Conservation (phyloP, 495 filamentous ascomycete species). For the Talaromyces wortmannii region DNA sequence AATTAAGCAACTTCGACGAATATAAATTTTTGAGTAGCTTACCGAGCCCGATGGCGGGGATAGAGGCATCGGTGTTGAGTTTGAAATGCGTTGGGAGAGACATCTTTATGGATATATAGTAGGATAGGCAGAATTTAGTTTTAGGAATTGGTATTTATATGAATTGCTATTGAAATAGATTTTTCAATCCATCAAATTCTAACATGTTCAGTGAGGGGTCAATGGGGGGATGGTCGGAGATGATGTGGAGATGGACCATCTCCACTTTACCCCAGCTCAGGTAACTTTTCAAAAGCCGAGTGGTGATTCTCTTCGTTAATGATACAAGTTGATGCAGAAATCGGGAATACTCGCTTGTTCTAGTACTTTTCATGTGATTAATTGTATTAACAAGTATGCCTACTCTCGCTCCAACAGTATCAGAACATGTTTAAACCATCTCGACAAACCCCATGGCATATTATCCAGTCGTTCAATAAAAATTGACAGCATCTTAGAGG, state of each 20-base stretch:
- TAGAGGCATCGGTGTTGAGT: conserved; percentile 35
- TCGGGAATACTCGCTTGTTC: not conserved
- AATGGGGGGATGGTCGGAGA: not conserved
- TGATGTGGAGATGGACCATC: not conserved
- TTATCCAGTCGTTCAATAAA: conserved; percentile 5
- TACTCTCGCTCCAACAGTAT: not conserved
- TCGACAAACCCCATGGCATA: conserved; percentile 3
- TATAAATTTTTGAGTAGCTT: conserved; percentile 19
- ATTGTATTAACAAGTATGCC: not conserved
- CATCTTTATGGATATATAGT: conserved; percentile 10
- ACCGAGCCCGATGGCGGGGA: conserved; percentile 27
- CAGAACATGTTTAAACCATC: conserved; percentile 2
- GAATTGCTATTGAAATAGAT: not conserved
- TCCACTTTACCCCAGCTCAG: not conserved
- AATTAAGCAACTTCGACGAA: not conserved
- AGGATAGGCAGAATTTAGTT: not conserved
- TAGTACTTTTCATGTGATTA: not conserved
- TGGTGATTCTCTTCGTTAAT: not conserved
- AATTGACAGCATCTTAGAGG: conserved; percentile 1
- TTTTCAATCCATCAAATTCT: not conserved
- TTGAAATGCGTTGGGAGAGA: conserved; percentile 30
- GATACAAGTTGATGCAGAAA: not conserved
- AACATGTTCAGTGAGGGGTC: not conserved
- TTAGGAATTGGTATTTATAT: not conserved
- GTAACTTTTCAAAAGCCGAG: not conserved